Base-by-base conservation (phyloP, 176 grass and related monocot genomes). In the Panicum miliaceum region DNA sequence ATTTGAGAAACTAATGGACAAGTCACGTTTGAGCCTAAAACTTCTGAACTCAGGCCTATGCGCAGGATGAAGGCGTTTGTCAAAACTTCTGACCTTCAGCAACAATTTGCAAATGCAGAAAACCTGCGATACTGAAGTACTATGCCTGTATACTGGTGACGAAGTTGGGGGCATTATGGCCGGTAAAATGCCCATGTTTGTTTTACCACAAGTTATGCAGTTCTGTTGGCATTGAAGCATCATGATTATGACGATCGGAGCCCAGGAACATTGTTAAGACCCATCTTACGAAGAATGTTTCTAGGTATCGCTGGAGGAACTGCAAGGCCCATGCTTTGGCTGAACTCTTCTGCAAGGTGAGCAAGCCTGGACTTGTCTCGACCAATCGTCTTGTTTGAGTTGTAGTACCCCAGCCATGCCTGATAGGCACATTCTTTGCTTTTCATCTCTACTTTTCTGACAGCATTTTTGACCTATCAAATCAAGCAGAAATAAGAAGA, bases 381-480 rank as follows among this genome's bases (percentile, higher is more conserved):
- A 52, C 85, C 71, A 59, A 99, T 81, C 41, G 74, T 85, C 76
- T 94, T 96, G 68, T 89, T 81, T 37, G 96, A 94, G 82, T 92
- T 94, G 73, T 99, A 96, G 67, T 99, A 99, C 61, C 96, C 96
- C 72, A 98, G 78, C 96, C 93, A 99, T 68, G 96, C 96, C 83
- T 96, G 96, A 84, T 96, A 99, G 40, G 96, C 96, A 45, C 83
- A 86, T 81, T 92, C 89, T 85, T 96, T 99, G 68, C 84, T 92
- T 79, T 87, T 94, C 73, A 81, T 94, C 23, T 94, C 91, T 26
- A 88, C 92, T 83, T 46, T 80, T 74, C 69, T 20, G 36, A 99
- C 71, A 4, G 86, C 90, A 80, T 85, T 74, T 63, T 83, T 71
- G 1, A 92, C 89, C 96, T 98, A 81, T 61, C 61, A 81, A 68